Conservation (phyloP, 2,329 filamentous ascomycete species). For the Fusarium duplospermum region DNA sequence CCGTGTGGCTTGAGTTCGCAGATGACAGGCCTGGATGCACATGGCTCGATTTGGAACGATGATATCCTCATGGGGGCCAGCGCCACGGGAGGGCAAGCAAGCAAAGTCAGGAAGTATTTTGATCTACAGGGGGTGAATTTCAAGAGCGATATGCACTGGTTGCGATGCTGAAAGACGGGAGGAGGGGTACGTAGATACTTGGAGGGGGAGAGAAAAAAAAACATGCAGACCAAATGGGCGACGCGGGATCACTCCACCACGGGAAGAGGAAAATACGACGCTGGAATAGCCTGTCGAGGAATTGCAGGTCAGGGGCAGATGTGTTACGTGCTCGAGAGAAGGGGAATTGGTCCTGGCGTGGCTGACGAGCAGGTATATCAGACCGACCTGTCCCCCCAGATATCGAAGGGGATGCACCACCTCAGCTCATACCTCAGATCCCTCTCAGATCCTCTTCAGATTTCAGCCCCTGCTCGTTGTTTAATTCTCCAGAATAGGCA, state of each 20-base stretch:
- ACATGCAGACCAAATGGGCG: not conserved
- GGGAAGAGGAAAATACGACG: not conserved
- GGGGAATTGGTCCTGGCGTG: not conserved
- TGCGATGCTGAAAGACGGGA: not conserved
- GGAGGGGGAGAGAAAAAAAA: not conserved
- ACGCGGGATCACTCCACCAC: not conserved
- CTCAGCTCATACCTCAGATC: not conserved
- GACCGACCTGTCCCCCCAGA: not conserved
- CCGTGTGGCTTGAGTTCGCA: slow-evolving; percentile 20
- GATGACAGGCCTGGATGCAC: not conserved
- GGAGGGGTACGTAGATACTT: not conserved
- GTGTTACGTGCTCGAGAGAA: slow-evolving; percentile 2
- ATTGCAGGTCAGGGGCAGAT: slow-evolving; percentile 1
- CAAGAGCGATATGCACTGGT: not conserved
- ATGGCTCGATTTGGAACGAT: not conserved
- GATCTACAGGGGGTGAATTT: not conserved
- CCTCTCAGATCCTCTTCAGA: not conserved
- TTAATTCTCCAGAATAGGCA: not conserved
- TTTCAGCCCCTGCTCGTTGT: not conserved
- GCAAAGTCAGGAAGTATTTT: not conserved
- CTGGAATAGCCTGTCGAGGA: slow-evolving; percentile 12
- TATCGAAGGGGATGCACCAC: not conserved
- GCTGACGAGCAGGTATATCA: not conserved
- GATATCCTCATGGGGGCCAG: not conserved
- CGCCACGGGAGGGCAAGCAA: not conserved